phyloP scores from a whole-genome alignment of 2,329 filamentous ascomycete genomes.

The Ambrosiella cleistominuta region DNA sequence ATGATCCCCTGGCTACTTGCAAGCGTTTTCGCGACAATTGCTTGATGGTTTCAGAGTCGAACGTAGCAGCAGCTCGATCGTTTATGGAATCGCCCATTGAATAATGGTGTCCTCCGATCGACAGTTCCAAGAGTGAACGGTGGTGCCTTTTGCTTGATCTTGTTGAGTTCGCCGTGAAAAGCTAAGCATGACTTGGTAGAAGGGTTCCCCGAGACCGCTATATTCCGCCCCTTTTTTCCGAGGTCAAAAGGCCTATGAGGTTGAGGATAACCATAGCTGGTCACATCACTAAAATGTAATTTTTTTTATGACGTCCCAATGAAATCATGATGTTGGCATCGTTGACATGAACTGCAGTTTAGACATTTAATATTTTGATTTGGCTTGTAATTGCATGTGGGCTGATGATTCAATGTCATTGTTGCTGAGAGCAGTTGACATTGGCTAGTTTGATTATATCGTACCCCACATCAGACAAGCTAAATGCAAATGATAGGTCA shows the following conservation, averaged over 20 bases:
- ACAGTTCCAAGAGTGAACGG: constrained; percentile 63
- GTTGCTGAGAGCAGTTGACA: no score
- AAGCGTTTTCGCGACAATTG: constrained; percentile 18
- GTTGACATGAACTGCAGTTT: no score
- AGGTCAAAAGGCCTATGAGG: constrained; percentile 78
- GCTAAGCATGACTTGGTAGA: constrained; percentile 2
- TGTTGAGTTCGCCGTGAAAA: constrained; percentile 7
- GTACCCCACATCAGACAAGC: no score
- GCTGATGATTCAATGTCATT: no score
- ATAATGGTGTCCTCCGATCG: constrained; percentile 77
- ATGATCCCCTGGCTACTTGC: constrained; percentile 44
- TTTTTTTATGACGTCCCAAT: neutral
- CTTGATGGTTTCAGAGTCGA: constrained; percentile 34
- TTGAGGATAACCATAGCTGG: constrained; percentile 70
- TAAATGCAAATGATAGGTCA: no score
- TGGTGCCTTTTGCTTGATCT: neutral
- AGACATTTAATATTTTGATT: no score
- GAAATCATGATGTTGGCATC: neutral
- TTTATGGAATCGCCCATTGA: constrained; percentile 56
- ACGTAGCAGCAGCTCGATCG: constrained; percentile 71
- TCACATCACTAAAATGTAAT: constrained; percentile 4
- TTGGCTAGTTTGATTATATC: no score
- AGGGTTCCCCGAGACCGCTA: constrained; percentile 40
- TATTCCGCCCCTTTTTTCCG: constrained; percentile 81
- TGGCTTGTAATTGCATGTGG: no score